A percentile compares a stretch with the other conserved stretches of the same genome.
Conservation (phyloP, 129 eudicot species). For the Saussurea involucrata region DNA sequence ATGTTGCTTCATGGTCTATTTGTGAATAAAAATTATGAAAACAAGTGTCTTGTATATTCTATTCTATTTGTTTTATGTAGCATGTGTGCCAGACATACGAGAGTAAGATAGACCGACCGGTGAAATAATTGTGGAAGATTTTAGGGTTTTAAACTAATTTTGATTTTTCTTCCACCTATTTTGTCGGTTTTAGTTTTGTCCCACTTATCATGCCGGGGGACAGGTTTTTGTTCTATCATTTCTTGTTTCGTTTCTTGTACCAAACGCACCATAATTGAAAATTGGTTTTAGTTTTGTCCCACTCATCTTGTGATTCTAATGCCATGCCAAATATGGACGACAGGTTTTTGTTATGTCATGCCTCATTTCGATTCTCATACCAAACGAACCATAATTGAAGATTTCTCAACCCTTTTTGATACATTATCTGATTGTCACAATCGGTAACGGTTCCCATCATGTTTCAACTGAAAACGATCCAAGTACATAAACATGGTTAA, state of each 20-base stretch:
- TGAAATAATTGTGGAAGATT: neutral
- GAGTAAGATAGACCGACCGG: neutral
- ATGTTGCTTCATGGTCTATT: neutral
- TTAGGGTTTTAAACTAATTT: too few relatives aligned
- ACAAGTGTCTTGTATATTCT: conserved; percentile 10
- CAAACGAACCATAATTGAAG: neutral
- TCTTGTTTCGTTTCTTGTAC: too few relatives aligned
- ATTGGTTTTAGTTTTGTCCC: neutral
- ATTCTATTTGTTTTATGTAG: neutral
- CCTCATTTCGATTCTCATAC: neutral
- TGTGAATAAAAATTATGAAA: conserved; percentile 32
- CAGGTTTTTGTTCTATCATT: too few relatives aligned
- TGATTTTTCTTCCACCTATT: neutral
- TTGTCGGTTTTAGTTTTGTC: neutral
- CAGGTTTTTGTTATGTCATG: neutral
- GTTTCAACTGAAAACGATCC: too few relatives aligned
- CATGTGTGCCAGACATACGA: neutral
- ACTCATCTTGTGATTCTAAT: neutral
- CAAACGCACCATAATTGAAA: too few relatives aligned
- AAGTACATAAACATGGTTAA: too few relatives aligned
- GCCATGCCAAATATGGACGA: neutral
- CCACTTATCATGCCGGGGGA: too few relatives aligned
- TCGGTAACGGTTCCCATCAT: too few relatives aligned
- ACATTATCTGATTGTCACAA: too few relatives aligned
- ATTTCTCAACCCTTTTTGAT: too few relatives aligned